Conservation (phyloP, 208 protist species). For the Acanthamoeba quina region DNA sequence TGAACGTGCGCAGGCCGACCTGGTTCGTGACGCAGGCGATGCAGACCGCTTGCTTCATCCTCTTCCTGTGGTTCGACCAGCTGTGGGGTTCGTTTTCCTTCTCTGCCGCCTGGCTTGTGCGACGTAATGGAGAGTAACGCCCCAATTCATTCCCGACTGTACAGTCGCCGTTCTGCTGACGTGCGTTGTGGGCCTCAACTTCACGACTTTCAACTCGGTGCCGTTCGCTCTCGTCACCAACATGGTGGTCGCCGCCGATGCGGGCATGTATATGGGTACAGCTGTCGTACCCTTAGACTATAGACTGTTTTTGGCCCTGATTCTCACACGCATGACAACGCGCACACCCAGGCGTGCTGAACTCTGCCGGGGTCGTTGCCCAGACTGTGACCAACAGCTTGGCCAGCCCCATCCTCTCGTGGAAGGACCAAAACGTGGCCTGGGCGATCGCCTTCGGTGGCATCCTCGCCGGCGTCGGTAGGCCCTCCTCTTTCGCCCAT, state of each 20-base stretch:
- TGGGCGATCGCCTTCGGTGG: conserved; percentile 81
- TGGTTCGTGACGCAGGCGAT: conserved; percentile 62
- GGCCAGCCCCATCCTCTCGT: conserved; percentile 63
- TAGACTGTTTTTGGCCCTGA: neutral
- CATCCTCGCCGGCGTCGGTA: conserved; percentile 64
- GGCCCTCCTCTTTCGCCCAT: neutral
- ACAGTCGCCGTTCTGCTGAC: conserved; percentile 74
- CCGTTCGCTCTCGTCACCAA: conserved; percentile 79
- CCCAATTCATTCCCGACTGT: neutral
- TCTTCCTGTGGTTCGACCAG: conserved; percentile 69
- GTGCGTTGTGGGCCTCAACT: conserved; percentile 78
- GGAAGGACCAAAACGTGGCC: conserved; percentile 70
- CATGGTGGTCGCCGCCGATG: conserved; percentile 68
- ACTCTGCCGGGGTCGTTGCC: conserved; percentile 77
- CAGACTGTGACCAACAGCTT: conserved; percentile 81
- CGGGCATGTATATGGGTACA: conserved; percentile 83
- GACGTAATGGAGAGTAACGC: neutral
- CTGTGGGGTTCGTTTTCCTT: conserved; percentile 38
- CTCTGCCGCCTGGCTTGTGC: neutral
- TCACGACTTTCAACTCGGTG: conserved; percentile 83
- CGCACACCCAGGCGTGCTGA: conserved; percentile 75
- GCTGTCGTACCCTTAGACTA: neutral
- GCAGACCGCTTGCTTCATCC: conserved; percentile 64
- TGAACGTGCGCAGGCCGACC: neutral
- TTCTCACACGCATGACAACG: neutral